Percentiles rank a stretch among this genome's conserved stretches.
These are phyloP conservation scores for Calonectria montana DNA, from an alignment of 2,329 filamentous ascomycete species.

Conservation along the genomic window DNA sequence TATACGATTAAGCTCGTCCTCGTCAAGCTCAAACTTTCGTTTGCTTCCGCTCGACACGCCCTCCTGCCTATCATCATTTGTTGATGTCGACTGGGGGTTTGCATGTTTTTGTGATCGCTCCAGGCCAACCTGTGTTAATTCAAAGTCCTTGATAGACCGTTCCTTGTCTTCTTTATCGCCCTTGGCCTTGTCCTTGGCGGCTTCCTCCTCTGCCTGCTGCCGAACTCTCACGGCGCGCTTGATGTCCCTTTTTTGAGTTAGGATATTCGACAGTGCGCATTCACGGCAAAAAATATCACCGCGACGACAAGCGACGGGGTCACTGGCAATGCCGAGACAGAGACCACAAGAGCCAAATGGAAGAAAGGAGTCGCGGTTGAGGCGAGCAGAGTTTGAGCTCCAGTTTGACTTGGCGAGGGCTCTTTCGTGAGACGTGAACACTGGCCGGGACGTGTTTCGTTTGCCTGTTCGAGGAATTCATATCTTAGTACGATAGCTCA, in stretches of 20 bases:
- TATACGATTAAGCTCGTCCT: constrained; percentile 78
- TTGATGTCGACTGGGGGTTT: constrained; percentile 52
- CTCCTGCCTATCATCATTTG: constrained; percentile 11
- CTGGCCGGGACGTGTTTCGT: constrained; percentile 89
- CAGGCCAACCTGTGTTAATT: constrained; percentile 82
- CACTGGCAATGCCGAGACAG: constrained; percentile 83
- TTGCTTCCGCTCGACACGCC: constrained; percentile 56
- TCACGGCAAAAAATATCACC: constrained; percentile 97
- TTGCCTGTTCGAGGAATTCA: constrained; percentile 64
- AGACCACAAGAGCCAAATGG: constrained; percentile 90
- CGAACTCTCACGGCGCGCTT: constrained; percentile 79
- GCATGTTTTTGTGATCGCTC: constrained; percentile 49
- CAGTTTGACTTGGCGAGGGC: constrained; percentile 83
- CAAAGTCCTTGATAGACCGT: constrained; percentile 83
- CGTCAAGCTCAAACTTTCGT: constrained; percentile 81
- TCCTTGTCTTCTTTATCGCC: constrained; percentile 77
- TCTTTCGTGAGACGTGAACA: constrained; percentile 95
- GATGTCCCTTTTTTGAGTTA: constrained; percentile 91
- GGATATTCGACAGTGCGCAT: constrained; percentile 90
- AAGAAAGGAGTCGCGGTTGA: constrained; percentile 91
- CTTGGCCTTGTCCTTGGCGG: constrained; percentile 67
- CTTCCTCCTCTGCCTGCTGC: constrained; percentile 71
- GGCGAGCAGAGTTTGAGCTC: constrained; percentile 84
- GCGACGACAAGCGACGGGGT: constrained; percentile 84
- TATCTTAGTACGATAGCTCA: neutral